A percentile compares a stretch with the other conserved stretches of the same genome.
Conservation (phyloP, 1,284 basidiomycete species). For the Neolentinus lepideus region DNA sequence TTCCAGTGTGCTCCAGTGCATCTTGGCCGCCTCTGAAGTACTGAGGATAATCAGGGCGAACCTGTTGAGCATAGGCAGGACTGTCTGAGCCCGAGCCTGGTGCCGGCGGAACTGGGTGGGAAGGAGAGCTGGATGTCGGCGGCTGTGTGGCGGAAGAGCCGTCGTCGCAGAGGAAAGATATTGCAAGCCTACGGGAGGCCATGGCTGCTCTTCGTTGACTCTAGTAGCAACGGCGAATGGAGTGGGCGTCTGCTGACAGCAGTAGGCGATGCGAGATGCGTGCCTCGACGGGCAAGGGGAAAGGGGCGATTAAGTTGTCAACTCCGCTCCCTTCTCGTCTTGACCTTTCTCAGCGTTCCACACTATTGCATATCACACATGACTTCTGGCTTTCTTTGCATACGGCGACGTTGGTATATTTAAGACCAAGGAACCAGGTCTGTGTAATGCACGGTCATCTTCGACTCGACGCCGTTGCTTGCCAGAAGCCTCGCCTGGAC, state of each 20-base stretch:
- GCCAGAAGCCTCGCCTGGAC: too few species aligned
- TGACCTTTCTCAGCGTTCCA: background rate
- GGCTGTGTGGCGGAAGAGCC: slow-evolving; percentile 14
- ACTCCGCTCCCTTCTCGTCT: slow-evolving; percentile 1
- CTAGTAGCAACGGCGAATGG: background rate
- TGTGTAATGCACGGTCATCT: too few species aligned
- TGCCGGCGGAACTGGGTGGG: slow-evolving; percentile 5
- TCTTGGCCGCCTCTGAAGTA: background rate
- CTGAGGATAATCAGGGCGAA: background rate
- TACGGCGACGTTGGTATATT: too few species aligned
- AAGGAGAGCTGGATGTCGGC: slow-evolving; percentile 2
- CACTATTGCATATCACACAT: too few species aligned
- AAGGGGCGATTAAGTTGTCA: background rate
- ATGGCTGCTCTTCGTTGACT: slow-evolving; percentile 26
- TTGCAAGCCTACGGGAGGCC: slow-evolving; percentile 61
- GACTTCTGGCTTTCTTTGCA: too few species aligned
- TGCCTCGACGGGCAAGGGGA: background rate
- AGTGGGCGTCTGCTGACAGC: background rate
- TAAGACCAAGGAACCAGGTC: too few species aligned
- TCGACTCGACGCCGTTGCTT: too few species aligned
- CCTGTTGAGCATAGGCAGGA: background rate
- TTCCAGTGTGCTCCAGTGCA: background rate
- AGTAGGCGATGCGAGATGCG: background rate
- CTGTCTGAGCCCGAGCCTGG: slow-evolving; percentile 9
- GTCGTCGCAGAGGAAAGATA: slow-evolving; percentile 61